Conservation (phyloP, 1,284 basidiomycete species). For the Rhodotorula sp. region DNA sequence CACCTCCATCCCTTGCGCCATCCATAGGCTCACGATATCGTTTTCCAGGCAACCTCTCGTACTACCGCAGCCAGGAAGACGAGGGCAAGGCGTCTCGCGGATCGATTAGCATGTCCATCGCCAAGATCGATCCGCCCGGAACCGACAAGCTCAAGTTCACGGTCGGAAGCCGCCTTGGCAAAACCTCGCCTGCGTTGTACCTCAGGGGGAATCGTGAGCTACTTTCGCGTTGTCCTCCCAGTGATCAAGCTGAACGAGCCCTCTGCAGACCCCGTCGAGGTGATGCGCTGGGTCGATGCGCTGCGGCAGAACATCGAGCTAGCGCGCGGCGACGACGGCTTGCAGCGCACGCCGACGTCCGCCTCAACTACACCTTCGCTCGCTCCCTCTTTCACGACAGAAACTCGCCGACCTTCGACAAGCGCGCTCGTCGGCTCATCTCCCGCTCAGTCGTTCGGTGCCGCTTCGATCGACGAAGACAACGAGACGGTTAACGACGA, state of each 20-base stretch:
- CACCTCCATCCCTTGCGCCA: background rate
- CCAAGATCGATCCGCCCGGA: constrained; percentile 51
- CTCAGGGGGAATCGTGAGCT: constrained; percentile 71
- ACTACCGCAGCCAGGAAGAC: constrained; percentile 89
- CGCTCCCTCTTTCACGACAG: no score
- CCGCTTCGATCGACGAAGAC: constrained; percentile 40
- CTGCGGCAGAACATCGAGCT: constrained; percentile 72
- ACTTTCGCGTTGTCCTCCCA: background rate
- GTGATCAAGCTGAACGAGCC: no score
- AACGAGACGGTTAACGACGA: constrained; percentile 43
- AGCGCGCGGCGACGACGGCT: constrained; percentile 44
- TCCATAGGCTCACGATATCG: constrained; percentile 7
- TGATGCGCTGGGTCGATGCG: constrained; percentile 79
- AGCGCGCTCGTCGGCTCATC: background rate
- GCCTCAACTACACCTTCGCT: background rate
- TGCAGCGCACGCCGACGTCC: background rate
- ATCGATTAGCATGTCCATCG: constrained; percentile 82
- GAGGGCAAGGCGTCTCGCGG: constrained; percentile 83
- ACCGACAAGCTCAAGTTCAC: constrained; percentile 75
- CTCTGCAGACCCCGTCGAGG: constrained; percentile 69
- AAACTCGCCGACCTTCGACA: background rate
- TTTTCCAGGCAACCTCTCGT: constrained; percentile 37
- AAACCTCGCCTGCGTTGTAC: constrained; percentile 70
- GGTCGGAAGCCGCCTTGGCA: constrained; percentile 59
- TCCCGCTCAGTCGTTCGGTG: constrained; percentile 20